A percentile compares a stretch with the other conserved stretches of the same genome.
Conservation (phyloP, 2,329 filamentous ascomycete species). For the Penicillium sp. region DNA sequence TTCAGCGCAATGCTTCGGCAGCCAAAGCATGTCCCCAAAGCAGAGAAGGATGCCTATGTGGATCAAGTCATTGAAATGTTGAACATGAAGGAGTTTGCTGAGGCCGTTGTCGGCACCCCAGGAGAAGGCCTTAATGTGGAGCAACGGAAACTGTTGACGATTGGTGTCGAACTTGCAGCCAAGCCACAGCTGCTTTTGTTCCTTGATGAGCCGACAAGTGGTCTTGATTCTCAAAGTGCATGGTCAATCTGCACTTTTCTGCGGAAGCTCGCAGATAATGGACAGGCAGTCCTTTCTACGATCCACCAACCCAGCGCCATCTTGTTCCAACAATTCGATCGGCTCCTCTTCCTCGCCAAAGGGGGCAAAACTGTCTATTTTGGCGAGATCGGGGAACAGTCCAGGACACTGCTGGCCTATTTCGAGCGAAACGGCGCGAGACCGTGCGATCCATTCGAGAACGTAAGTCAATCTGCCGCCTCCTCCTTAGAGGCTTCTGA, state of each 20-base stretch:
- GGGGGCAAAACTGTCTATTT: constrained; percentile 28
- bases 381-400: too few relatives aligned
- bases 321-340: constrained; percentile 57
- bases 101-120: constrained; percentile 82
- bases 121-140: constrained; percentile 70
- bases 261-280: constrained; percentile 81
- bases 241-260: constrained; percentile 88
- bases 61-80: constrained; percentile 79
- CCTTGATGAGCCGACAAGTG: constrained; percentile 89
- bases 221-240: constrained; percentile 84
- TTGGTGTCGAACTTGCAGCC: constrained; percentile 88
- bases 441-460: too few relatives aligned
- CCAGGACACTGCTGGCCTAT: too few relatives aligned
- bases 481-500: too few relatives aligned
- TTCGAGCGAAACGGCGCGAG: too few relatives aligned
- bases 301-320: constrained; percentile 95
- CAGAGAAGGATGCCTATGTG: constrained; percentile 81
- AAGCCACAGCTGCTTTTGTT: constrained; percentile 86
- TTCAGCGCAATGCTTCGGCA: constrained; percentile 86
- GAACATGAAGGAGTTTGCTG: constrained; percentile 84
- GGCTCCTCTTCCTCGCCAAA: too few relatives aligned
- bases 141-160: constrained; percentile 68
- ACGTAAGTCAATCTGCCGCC: too few relatives aligned
- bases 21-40: constrained; percentile 66
- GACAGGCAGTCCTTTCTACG: constrained; percentile 86